These are phyloP conservation scores for Purshia tridentata DNA, from an alignment of 306 rosid genomes.

Conservation along the genomic window DNA sequence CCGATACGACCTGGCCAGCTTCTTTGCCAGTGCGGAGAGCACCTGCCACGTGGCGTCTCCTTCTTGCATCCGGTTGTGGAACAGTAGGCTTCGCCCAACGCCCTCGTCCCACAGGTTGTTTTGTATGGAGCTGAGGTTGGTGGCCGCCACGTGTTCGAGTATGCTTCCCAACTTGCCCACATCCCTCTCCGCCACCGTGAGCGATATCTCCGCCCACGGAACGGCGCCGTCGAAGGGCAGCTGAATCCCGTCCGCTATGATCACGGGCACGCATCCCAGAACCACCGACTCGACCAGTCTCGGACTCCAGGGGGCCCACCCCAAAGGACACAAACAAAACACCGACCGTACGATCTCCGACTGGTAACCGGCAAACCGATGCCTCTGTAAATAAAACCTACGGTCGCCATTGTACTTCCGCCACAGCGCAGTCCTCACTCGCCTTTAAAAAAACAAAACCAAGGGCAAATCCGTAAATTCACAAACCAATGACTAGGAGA, in stretches of 20 bases:
- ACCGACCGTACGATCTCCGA: slow-evolving; percentile 75
- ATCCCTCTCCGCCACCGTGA: slow-evolving; percentile 78
- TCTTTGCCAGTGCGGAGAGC: slow-evolving; percentile 37
- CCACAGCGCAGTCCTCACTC: slow-evolving; percentile 78
- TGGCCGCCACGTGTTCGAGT: slow-evolving; percentile 73
- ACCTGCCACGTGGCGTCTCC: slow-evolving; percentile 99
- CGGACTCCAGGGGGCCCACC: slow-evolving; percentile 99
- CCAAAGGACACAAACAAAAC: slow-evolving; percentile 82
- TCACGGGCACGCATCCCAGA: slow-evolving; percentile 84
- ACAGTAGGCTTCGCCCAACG: slow-evolving; percentile 59
- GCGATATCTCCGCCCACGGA: slow-evolving; percentile 73
- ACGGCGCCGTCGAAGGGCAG: slow-evolving; percentile 64
- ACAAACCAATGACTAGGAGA: not conserved
- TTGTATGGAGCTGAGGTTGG: slow-evolving; percentile 63
- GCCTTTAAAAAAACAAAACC: slow-evolving; percentile 32
- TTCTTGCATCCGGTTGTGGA: slow-evolving; percentile 42
- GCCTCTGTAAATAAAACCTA: slow-evolving; percentile 69
- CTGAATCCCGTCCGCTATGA: slow-evolving; percentile 79
- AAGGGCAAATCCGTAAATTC: slow-evolving; percentile 26
- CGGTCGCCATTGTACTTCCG: slow-evolving; percentile 61
- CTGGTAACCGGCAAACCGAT: slow-evolving; percentile 82
- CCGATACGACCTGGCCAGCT: slow-evolving; percentile 52
- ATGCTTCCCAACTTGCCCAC: slow-evolving; percentile 58
- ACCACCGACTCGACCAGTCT: slow-evolving; percentile 83
- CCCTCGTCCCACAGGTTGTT: slow-evolving; percentile 62